Percentiles rank a stretch among this genome's conserved stretches.
Conservation (phyloP, 805 yeast species). For the Saccharomycopsis lassenensis region DNA sequence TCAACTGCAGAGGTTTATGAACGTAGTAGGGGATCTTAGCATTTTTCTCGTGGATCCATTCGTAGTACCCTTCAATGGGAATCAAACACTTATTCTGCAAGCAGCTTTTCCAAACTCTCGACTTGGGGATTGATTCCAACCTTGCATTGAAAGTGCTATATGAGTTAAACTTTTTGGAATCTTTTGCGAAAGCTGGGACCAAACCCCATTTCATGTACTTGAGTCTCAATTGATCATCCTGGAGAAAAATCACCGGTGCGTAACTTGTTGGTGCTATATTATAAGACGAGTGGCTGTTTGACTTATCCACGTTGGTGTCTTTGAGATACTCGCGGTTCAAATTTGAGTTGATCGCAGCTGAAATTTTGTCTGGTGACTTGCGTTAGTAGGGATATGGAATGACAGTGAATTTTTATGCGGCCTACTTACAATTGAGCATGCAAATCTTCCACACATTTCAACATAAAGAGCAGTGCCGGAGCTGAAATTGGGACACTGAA, state of each 20-base stretch:
- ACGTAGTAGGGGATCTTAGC: too few relatives aligned
- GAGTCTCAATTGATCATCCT: slow-evolving; percentile 22
- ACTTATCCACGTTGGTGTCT: not conserved
- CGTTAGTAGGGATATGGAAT: too few relatives aligned
- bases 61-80: slow-evolving; percentile 78
- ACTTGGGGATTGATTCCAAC: slow-evolving; percentile 44
- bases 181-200: slow-evolving; percentile 55
- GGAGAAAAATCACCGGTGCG: slow-evolving; percentile 31
- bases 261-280: slow-evolving; percentile 53
- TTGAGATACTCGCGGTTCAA: slow-evolving; percentile 6
- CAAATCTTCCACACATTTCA: slow-evolving; percentile 58
- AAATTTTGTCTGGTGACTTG: slow-evolving; percentile 21
- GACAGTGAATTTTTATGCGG: too few relatives aligned
- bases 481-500: too few relatives aligned
- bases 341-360: slow-evolving; percentile 12
- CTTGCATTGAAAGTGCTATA: slow-evolving; percentile 66
- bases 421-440: slow-evolving; percentile 33
- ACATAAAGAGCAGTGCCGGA: too few relatives aligned
- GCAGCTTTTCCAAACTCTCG: slow-evolving; percentile 45
- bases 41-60: slow-evolving; percentile 41
- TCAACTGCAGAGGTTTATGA: too few relatives aligned
- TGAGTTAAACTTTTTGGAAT: slow-evolving; percentile 23
- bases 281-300: slow-evolving; percentile 28
- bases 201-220: slow-evolving; percentile 73
- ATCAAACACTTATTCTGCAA: slow-evolving; percentile 51